phyloP scores from a whole-genome alignment of 1,284 basidiomycete species.

The Tetrapyrgos nigripes region DNA sequence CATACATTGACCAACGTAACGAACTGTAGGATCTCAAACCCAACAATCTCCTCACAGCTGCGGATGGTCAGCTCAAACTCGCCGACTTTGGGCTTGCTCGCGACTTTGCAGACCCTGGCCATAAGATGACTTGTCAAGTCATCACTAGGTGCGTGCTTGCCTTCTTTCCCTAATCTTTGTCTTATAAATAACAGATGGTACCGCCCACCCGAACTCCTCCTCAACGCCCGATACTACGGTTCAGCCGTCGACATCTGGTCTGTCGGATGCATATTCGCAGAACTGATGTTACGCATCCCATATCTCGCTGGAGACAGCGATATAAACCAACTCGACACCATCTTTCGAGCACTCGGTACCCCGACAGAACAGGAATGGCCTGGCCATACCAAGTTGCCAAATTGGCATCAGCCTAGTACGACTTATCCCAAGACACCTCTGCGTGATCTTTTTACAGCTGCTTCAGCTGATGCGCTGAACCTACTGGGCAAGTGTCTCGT shows the following conservation, averaged over 20 bases:
- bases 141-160: slow-evolving; percentile 79
- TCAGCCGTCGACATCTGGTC: slow-evolving; percentile 94
- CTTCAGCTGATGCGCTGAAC: slow-evolving; percentile 87
- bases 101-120: slow-evolving; percentile 92
- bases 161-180: background rate
- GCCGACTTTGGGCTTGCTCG: slow-evolving; percentile 99
- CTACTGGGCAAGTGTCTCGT: slow-evolving; percentile 81
- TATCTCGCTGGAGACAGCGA: slow-evolving; percentile 95
- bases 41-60: slow-evolving; percentile 95
- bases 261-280: slow-evolving; percentile 95
- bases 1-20: background rate
- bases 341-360: slow-evolving; percentile 93
- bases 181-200: slow-evolving; percentile 81
- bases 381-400: slow-evolving; percentile 91
- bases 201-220: slow-evolving; percentile 92
- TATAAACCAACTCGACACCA: slow-evolving; percentile 95
- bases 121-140: slow-evolving; percentile 98
- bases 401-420: slow-evolving; percentile 81
- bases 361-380: slow-evolving; percentile 98
- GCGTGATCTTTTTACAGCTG: slow-evolving; percentile 89
- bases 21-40: slow-evolving; percentile 90
- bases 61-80: slow-evolving; percentile 92
- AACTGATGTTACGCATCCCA: slow-evolving; percentile 93
- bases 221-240: slow-evolving; percentile 88
- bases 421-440: slow-evolving; percentile 81